Evolutionary conservation across 202 grass and related monocot genomes (phyloP).

Genomic region (Dendrocalamus latiflorus): DNA sequence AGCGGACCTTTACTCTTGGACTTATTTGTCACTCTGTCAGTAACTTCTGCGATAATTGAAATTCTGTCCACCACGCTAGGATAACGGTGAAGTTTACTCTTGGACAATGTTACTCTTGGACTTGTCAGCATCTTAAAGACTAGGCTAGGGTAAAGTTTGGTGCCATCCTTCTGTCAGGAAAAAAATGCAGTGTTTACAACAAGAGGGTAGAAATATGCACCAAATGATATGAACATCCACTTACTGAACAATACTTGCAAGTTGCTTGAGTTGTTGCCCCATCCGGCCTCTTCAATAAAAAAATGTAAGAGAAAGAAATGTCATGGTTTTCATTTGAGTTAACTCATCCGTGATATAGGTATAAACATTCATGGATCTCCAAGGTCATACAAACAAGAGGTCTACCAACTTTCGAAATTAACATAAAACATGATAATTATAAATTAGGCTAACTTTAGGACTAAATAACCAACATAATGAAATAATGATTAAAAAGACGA

Average conservation of each 20-base stretch:
- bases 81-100: constrained; percentile 21
- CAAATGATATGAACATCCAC: constrained; percentile 30
- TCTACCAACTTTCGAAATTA: neutral
- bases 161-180: constrained; percentile 47
- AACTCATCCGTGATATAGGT: neutral
- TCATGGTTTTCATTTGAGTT: neutral
- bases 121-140: constrained; percentile 43
- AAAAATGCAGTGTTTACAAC: constrained; percentile 24
- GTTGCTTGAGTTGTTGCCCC: constrained; percentile 33
- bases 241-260: constrained; percentile 90
- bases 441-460: neutral
- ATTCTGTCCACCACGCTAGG: constrained; percentile 47
- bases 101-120: constrained; percentile 44
- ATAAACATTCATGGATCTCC: neutral
- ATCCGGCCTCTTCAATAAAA: constrained; percentile 35
- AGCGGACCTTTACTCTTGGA: constrained; percentile 43
- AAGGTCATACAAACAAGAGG: neutral
- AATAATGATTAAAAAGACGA: neutral
- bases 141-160: constrained; percentile 62
- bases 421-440: neutral
- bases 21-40: constrained; percentile 44
- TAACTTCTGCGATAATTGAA: constrained; percentile 71
- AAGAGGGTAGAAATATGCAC: constrained; percentile 19
- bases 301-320: constrained; percentile 24
- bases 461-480: neutral